A percentile compares a stretch with the other conserved stretches of the same genome.
phyloP scores from a whole-genome alignment of 192 early-diverging fungal genomes.

The Spizellomyces sp. region DNA sequence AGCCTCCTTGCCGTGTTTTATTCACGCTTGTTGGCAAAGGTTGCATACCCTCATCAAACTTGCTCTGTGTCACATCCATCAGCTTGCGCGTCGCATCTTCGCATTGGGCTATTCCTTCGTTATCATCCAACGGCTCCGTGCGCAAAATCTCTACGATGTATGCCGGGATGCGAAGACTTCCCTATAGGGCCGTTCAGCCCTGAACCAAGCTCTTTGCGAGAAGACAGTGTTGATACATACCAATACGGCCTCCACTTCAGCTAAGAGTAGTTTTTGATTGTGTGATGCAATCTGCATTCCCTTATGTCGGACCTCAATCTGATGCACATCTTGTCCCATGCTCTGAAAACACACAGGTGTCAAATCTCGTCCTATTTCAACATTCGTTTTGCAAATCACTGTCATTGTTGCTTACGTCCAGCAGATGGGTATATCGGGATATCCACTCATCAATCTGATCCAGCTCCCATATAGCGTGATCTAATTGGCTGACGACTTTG shows the following conservation, averaged over 20 bases:
- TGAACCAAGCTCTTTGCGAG: neutral
- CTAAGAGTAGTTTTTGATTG: slow-evolving; percentile 84
- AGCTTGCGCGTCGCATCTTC: slow-evolving; percentile 46
- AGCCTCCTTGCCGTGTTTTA: slow-evolving; percentile 12
- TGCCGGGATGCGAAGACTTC: slow-evolving; percentile 35
- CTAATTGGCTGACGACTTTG: slow-evolving; percentile 78
- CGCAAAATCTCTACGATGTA: slow-evolving; percentile 45
- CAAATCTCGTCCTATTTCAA: too few species aligned
- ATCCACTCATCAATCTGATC: slow-evolving; percentile 89
- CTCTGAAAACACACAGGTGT: slow-evolving; percentile 46
- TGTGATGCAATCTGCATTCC: slow-evolving; percentile 83
- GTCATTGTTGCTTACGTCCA: slow-evolving; percentile 63
- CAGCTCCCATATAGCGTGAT: slow-evolving; percentile 77
- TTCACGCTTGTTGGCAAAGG: slow-evolving; percentile 4
- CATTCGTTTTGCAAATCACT: too few species aligned
- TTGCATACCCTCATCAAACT: slow-evolving; percentile 34
- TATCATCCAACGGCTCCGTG: slow-evolving; percentile 51
- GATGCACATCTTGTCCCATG: slow-evolving; percentile 94
- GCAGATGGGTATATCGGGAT: slow-evolving; percentile 76
- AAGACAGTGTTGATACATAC: slow-evolving; percentile 38
- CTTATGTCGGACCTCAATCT: slow-evolving; percentile 92
- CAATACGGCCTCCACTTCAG: slow-evolving; percentile 83
- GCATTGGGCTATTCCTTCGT: slow-evolving; percentile 47
- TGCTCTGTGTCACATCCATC: slow-evolving; percentile 33
- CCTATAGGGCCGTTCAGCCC: slow-evolving; percentile 1